phyloP scores from a whole-genome alignment of 768 basidiomycete species.

The Kwoniella shandongensis region DNA sequence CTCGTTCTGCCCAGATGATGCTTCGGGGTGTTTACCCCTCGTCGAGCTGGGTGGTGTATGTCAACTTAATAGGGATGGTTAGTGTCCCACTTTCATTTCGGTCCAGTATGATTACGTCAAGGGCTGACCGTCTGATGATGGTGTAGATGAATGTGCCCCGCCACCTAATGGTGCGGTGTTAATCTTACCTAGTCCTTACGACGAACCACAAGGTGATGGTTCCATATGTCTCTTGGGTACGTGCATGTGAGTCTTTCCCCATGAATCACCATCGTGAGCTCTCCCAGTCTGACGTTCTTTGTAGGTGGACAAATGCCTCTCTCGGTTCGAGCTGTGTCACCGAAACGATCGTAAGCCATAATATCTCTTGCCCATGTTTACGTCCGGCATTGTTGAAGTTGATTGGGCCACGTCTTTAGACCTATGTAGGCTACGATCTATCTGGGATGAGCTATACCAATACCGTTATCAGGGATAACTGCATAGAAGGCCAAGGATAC shows the following conservation, averaged over 20 bases:
- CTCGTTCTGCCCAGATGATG: conserved; percentile 35
- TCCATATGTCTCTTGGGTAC: conserved; percentile 29
- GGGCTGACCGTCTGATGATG: too few species aligned
- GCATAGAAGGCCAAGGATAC: conserved; percentile 31
- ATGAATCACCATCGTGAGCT: background rate
- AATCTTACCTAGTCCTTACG: conserved; percentile 15
- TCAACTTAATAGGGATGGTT: conserved; percentile 40
- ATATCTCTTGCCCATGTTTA: background rate
- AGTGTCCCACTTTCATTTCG: background rate
- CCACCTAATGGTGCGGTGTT: conserved; percentile 8
- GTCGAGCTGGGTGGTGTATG: conserved; percentile 26
- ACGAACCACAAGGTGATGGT: conserved; percentile 11
- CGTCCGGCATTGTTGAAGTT: too few species aligned
- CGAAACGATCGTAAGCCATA: conserved; percentile 27
- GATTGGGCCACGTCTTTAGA: conserved; percentile 21
- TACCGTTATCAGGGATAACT: conserved; percentile 29
- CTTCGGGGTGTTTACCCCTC: conserved; percentile 26
- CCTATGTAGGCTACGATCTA: conserved; percentile 33
- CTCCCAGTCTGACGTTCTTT: background rate
- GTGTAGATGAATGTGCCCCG: conserved; percentile 31
- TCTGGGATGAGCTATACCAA: conserved; percentile 23
- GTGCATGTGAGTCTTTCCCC: conserved; percentile 24
- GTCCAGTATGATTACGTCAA: too few species aligned
- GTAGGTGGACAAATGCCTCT: conserved; percentile 24
- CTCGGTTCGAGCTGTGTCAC: conserved; percentile 21